phyloP scores from a whole-genome alignment of 2,329 filamentous ascomycete genomes.

The Bisporella sp. region DNA sequence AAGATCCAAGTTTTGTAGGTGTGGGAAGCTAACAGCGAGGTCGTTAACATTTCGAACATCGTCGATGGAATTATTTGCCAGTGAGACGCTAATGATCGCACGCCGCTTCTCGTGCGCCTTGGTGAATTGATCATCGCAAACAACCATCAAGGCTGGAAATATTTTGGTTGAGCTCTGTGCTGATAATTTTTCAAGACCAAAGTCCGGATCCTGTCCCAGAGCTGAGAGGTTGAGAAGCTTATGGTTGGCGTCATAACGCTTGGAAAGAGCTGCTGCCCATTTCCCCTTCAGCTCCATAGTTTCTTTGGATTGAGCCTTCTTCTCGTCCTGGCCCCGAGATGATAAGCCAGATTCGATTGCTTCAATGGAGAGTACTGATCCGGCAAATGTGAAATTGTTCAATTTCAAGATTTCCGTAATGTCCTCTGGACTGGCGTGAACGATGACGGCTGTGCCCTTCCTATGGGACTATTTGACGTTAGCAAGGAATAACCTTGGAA shows the following conservation, averaged over 20 bases:
- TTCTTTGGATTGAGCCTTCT: slow-evolving; percentile 39
- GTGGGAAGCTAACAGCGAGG: slow-evolving; percentile 73
- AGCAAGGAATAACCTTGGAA: slow-evolving; percentile 43
- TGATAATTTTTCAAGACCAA: slow-evolving; percentile 62
- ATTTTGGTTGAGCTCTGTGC: slow-evolving; percentile 64
- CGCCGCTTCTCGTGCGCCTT: slow-evolving; percentile 65
- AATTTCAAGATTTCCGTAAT: slow-evolving; percentile 58
- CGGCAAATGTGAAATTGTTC: slow-evolving; percentile 63
- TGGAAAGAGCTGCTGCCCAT: slow-evolving; percentile 63
- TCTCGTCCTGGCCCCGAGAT: slow-evolving; percentile 23
- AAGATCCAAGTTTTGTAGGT: slow-evolving; percentile 82
- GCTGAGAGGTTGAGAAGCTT: slow-evolving; percentile 82
- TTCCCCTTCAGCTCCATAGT: slow-evolving; percentile 59
- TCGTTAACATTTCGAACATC: slow-evolving; percentile 67
- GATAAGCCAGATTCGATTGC: slow-evolving; percentile 27
- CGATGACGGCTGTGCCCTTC: slow-evolving; percentile 62
- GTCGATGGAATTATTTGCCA: slow-evolving; percentile 72
- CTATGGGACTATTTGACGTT: slow-evolving; percentile 63
- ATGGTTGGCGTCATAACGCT: slow-evolving; percentile 62
- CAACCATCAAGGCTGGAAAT: slow-evolving; percentile 84
- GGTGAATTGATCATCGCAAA: slow-evolving; percentile 74
- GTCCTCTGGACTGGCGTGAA: slow-evolving; percentile 59
- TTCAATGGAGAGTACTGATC: slow-evolving; percentile 49
- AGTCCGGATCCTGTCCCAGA: slow-evolving; percentile 64
- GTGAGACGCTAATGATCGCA: slow-evolving; percentile 72